Evolutionary conservation across 148 eudicot genomes (phyloP).

Genomic region (Persicaria tinctoria): DNA sequence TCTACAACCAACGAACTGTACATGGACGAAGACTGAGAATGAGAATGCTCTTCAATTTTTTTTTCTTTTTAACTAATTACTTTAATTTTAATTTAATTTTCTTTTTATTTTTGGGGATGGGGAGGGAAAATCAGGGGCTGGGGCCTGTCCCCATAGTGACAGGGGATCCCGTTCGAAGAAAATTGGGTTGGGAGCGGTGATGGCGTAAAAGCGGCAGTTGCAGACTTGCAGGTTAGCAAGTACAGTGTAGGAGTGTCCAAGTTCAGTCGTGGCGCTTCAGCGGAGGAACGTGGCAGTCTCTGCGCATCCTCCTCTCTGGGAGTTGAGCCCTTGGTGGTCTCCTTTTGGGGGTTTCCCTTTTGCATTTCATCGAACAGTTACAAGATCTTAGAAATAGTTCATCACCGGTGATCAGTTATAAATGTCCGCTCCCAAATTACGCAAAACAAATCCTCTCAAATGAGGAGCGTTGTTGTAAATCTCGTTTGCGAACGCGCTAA

Average conservation of each 20-base stretch:
- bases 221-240: too few species aligned
- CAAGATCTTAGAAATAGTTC: not conserved
- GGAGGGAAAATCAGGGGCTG: too few species aligned
- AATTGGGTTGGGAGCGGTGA: not conserved
- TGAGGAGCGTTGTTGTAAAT: conserved; percentile 7
- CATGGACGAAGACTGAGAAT: too few species aligned
- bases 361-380: not conserved
- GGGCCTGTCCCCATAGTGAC: too few species aligned
- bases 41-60: too few species aligned
- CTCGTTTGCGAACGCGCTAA: conserved; percentile 8
- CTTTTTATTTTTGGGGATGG: too few species aligned
- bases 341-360: not conserved
- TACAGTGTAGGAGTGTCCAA: not conserved
- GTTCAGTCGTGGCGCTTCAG: conserved; percentile 9
- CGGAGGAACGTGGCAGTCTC: conserved; percentile 10
- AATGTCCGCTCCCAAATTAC: not conserved
- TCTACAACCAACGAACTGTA: too few species aligned
- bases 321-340: not conserved
- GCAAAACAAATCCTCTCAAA: not conserved
- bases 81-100: too few species aligned
- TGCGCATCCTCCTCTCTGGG: not conserved
- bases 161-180: too few species aligned
- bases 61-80: too few species aligned
- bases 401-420: not conserved
- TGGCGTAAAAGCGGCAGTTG: not conserved